A percentile compares a stretch with the other conserved stretches of the same genome.
Conservation (phyloP, 2,329 filamentous ascomycete species). For the Pseudocercospora ulei region DNA sequence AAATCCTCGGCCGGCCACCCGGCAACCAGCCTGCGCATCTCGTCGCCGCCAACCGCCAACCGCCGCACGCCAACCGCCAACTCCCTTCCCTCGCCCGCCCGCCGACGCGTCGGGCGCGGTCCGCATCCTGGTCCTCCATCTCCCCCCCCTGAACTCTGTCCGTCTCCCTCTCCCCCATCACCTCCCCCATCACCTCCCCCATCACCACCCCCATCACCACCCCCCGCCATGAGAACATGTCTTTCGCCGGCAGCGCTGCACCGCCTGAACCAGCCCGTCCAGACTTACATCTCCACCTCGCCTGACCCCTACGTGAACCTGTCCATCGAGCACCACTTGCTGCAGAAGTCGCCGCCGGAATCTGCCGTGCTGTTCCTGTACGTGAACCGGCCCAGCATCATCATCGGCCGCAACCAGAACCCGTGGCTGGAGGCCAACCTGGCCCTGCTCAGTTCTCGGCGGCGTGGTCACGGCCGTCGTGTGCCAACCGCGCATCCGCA, state of each 20-base stretch:
- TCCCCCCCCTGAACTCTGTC: conserved; percentile 20
- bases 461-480: conserved; percentile 30
- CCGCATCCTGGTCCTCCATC: conserved; percentile 7
- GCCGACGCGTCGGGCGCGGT: neutral
- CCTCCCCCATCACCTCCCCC: neutral
- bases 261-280: conserved; percentile 30
- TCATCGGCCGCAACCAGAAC: conserved; percentile 95
- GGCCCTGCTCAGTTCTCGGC: conserved; percentile 45
- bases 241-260: conserved; percentile 23
- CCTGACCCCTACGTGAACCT: conserved; percentile 79
- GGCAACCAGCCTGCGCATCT: too few species aligned
- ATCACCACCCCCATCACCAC: conserved; percentile 2
- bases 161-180: too few species aligned
- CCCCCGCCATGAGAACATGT: conserved; percentile 21
- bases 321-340: conserved; percentile 81
- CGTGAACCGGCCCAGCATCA: conserved; percentile 72
- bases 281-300: conserved; percentile 45
- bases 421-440: conserved; percentile 90
- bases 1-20: too few species aligned
- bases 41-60: too few species aligned
- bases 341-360: conserved; percentile 60
- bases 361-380: conserved; percentile 80
- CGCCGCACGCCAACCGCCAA: neutral
- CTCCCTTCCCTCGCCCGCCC: neutral
- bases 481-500: conserved; percentile 34